These are phyloP conservation scores for Taphrina confusa DNA, from an alignment of 1,139 yeast species.

Conservation along the genomic window DNA sequence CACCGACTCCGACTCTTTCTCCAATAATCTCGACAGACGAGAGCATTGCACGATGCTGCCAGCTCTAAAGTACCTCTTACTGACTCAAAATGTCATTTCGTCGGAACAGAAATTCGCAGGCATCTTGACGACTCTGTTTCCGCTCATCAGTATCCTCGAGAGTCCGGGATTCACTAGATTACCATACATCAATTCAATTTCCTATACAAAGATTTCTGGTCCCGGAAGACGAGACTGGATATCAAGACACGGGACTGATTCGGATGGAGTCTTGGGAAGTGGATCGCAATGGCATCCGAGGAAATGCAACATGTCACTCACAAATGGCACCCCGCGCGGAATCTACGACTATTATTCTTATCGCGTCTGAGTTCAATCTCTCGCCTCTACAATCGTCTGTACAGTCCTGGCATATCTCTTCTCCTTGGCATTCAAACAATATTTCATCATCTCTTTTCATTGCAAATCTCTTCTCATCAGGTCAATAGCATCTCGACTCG, in stretches of 20 bases:
- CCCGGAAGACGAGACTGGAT: conserved; percentile 31
- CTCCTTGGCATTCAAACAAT: too few relatives aligned
- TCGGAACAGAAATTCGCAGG: conserved; percentile 22
- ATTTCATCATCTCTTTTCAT: too few relatives aligned
- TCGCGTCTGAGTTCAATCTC: conserved; percentile 12
- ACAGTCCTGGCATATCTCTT: too few relatives aligned
- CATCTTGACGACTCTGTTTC: conserved; percentile 16
- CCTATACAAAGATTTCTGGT: conserved; percentile 9
- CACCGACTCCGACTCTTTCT: background rate
- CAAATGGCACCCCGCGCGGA: conserved; percentile 18
- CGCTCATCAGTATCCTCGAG: conserved; percentile 18
- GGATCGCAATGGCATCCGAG: conserved; percentile 24
- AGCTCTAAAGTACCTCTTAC: conserved; percentile 16
- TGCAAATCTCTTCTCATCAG: too few relatives aligned
- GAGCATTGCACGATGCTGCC: conserved; percentile 1
- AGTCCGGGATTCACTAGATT: conserved; percentile 22
- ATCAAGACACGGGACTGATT: background rate
- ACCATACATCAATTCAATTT: conserved; percentile 3
- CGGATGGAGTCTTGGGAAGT: background rate
- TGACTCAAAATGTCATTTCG: conserved; percentile 26
- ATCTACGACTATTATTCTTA: conserved; percentile 30
- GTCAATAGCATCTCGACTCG: too few relatives aligned
- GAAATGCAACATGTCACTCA: conserved; percentile 20
- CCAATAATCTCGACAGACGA: background rate
- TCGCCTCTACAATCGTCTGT: too few relatives aligned